Evolutionary conservation across 768 basidiomycete genomes (phyloP).

Genomic region (Pisolithus orientalis): DNA sequence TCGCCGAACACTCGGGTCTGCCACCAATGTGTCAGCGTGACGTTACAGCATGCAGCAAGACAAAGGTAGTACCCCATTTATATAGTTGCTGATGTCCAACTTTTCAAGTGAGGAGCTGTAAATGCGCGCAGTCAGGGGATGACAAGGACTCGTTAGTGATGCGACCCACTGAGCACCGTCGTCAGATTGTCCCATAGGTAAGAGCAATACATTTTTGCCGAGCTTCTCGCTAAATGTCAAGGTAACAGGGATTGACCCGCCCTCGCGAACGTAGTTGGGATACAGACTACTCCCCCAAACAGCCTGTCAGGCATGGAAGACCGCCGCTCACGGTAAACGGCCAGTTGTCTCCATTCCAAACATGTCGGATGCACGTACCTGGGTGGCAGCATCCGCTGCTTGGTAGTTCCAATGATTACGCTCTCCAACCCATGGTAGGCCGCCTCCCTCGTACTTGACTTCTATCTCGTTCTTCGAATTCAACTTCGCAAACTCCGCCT

Average conservation of each 20-base stretch:
- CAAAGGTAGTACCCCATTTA: conserved; percentile 70
- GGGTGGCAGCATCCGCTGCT: conserved; percentile 83
- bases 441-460: conserved; percentile 70
- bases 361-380: conserved; percentile 34
- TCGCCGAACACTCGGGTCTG: conserved; percentile 30
- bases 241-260: conserved; percentile 93
- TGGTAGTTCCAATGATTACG: conserved; percentile 89
- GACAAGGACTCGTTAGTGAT: conserved; percentile 3
- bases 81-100: conserved; percentile 83
- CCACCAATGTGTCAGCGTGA: background rate
- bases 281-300: conserved; percentile 59
- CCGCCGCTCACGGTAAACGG: conserved; percentile 8
- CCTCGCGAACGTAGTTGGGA: conserved; percentile 84
- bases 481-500: conserved; percentile 82
- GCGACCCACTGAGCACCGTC: conserved; percentile 84
- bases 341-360: background rate
- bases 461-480: conserved; percentile 76
- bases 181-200: conserved; percentile 92
- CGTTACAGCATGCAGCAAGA: background rate
- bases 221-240: conserved; percentile 89
- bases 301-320: conserved; percentile 7
- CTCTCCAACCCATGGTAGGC: conserved; percentile 86
- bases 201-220: conserved; percentile 77
- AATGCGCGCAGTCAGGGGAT: background rate
- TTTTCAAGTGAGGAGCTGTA: conserved; percentile 90